Evolutionary conservation across 139 green algal species (phyloP), one percentile per base, ranked within the genome.

Genomic region (Chlamydomonas sp.): DNA sequence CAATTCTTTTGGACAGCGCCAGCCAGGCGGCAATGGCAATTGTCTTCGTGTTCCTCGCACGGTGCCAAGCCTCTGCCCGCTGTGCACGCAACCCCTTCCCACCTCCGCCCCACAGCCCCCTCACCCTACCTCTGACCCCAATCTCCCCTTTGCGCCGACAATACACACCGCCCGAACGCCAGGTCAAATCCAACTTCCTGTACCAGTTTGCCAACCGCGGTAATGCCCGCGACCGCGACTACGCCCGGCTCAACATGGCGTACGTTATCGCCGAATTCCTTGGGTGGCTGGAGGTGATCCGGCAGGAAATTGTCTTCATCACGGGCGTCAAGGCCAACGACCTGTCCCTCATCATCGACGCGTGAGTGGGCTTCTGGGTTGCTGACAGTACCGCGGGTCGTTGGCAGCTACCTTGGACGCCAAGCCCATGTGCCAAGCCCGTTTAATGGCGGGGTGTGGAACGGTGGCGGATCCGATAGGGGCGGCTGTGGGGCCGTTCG

Each of bases 261-360:
- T 93, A 76, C 61, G 81, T 93, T 2, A 90, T 93, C 20, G 73
- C 88, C 0, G 88, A 93, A 81, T 92, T 92, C 81, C 71, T 92
- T 17, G 87, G 77, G 18, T 93, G 90, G 90, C 74, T 93, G 88
- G 88, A 93, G 82, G 88, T 93, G 83, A 90, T 90, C 77, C 78
- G 76, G 7, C 79, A 92, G 68, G 83, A 93, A 77, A 79, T 93
- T 31, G 87, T 91, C 7, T 93, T 93, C 58, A 86, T 93, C 20
- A 89, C 86, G 63, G 90, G 90, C 15, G 68, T 1, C 59, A 59
- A 83, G 18, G 85, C 88, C 5, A 58, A 78, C 57, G 68, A 78
- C 60, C 88, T 91, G 1, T 89, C 89, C 82, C 77, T 78, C 10
- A 64, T 91, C 16, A 49, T 89, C 12, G 82, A 91, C 61, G 81